These are phyloP conservation scores for Populus deltoides DNA, from an alignment of 345 rosid species.

Conservation along the genomic window DNA sequence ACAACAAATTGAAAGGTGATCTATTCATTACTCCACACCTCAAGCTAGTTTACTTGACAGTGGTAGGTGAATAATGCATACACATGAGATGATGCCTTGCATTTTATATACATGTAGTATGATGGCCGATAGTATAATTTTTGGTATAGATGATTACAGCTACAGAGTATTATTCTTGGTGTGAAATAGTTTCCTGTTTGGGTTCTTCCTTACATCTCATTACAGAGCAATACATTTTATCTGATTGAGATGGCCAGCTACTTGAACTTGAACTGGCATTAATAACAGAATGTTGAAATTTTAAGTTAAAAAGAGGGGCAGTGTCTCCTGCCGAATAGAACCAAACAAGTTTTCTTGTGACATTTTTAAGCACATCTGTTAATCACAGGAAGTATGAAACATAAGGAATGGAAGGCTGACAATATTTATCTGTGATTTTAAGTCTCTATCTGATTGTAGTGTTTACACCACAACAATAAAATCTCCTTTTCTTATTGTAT, in stretches of 20 bases:
- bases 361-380: too few species aligned
- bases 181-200: background rate
- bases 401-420: background rate
- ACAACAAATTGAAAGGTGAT: constrained; percentile 60
- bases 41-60: background rate
- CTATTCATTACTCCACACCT: background rate
- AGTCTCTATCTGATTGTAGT: background rate
- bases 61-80: background rate
- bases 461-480: background rate
- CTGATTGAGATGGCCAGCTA: background rate
- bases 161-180: background rate
- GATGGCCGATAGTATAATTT: background rate
- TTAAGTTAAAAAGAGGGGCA: background rate
- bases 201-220: background rate
- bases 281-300: background rate
- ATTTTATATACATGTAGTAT: background rate
- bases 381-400: too few species aligned
- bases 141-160: background rate
- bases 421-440: background rate
- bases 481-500: background rate
- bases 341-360: too few species aligned
- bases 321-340: background rate
- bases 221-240: too few species aligned
- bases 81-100: background rate
- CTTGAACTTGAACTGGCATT: background rate